Evolutionary conservation across 306 rosid genomes (phyloP).

Genomic region (Cicer pinnatifidum): DNA sequence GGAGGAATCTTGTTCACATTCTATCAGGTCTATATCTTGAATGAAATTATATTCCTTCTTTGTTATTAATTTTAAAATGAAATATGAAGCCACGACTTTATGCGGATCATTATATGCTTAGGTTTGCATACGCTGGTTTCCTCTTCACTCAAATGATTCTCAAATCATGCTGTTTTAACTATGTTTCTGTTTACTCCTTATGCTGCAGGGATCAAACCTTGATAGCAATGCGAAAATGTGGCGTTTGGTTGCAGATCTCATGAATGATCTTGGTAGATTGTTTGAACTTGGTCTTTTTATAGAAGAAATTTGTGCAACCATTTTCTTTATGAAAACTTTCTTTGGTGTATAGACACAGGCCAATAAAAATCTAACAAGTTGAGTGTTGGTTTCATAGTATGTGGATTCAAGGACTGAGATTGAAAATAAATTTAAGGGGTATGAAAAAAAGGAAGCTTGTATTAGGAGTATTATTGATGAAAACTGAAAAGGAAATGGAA

Average conservation of each 20-base stretch:
- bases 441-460: neutral
- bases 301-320: conserved; percentile 8
- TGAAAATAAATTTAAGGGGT: neutral
- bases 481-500: neutral
- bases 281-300: conserved; percentile 22
- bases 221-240: conserved; percentile 97
- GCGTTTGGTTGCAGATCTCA: conserved; percentile 97
- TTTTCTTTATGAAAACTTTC: neutral
- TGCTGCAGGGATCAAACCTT: conserved; percentile 88
- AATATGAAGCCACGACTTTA: conserved; percentile 14
- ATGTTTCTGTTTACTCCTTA: conserved; percentile 25
- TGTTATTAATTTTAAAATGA: conserved; percentile 31
- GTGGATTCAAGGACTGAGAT: conserved; percentile 9
- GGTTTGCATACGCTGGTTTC: conserved; percentile 31
- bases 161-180: conserved; percentile 17
- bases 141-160: conserved; percentile 30
- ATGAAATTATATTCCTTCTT: neutral
- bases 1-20: conserved; percentile 97
- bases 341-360: neutral
- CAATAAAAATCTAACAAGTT: neutral
- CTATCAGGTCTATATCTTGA: conserved; percentile 71
- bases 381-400: conserved; percentile 27
- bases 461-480: neutral
- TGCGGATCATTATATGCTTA: neutral
- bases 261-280: conserved; percentile 90